phyloP scores from a whole-genome alignment of 202 grass and related monocot species.

The Bolboschoenoplectus hybrid region DNA sequence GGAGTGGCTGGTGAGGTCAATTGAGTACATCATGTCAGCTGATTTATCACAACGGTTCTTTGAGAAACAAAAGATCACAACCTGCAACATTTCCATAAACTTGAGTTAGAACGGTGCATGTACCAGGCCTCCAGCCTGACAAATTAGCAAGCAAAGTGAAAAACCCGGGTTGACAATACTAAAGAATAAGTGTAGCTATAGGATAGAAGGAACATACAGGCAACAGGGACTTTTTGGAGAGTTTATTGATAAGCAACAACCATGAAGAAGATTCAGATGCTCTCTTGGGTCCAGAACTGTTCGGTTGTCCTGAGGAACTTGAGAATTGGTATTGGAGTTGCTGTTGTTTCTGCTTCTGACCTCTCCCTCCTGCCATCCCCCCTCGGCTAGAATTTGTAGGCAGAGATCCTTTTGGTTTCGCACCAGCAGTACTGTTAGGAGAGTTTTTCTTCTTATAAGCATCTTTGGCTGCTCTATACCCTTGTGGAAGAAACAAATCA shows the following conservation, averaged over 20 bases:
- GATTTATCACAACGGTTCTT: constrained; percentile 97
- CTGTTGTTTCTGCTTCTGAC: constrained; percentile 73
- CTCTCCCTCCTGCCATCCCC: constrained; percentile 64
- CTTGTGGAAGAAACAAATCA: constrained; percentile 78
- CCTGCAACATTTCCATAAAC: constrained; percentile 49
- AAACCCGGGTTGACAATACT: constrained; percentile 32
- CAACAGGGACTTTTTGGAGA: constrained; percentile 84
- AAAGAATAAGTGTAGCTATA: constrained; percentile 6
- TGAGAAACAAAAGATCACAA: constrained; percentile 98
- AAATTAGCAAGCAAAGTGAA: constrained; percentile 41
- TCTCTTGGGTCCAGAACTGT: constrained; percentile 64
- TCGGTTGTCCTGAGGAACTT: constrained; percentile 51
- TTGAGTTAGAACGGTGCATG: constrained; percentile 29
- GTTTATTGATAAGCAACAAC: constrained; percentile 87
- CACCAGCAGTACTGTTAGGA: constrained; percentile 21
- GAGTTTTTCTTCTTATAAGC: constrained; percentile 77
- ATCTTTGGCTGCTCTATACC: constrained; percentile 90
- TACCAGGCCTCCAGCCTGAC: constrained; percentile 16
- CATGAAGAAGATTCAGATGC: constrained; percentile 64
- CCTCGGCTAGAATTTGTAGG: constrained; percentile 45
- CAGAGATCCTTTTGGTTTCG: constrained; percentile 24
- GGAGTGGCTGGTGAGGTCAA: constrained; percentile 78
- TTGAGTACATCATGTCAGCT: constrained; percentile 77
- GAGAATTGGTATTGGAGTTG: constrained; percentile 41
- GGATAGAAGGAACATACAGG: constrained; percentile 55